Conservation (phyloP, 345 rosid genomes). For the Angophora floribunda region DNA sequence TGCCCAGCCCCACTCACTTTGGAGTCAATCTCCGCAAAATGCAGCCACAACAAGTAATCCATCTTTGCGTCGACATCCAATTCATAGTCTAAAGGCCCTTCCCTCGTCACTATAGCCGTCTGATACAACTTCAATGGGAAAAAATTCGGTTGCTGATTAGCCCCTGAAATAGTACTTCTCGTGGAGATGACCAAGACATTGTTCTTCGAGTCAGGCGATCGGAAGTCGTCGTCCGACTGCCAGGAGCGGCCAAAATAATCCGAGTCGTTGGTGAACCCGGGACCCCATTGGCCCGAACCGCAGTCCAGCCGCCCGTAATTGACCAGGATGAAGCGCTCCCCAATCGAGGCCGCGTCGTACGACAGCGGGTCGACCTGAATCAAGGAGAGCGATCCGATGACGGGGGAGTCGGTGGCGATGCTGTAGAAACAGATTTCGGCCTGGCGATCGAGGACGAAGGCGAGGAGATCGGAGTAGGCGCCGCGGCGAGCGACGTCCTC, state of each 20-base stretch:
- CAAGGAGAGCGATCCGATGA: slow-evolving; percentile 69
- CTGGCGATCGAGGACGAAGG: slow-evolving; percentile 59
- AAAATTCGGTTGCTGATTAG: slow-evolving; percentile 62
- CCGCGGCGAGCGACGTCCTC: slow-evolving; percentile 59
- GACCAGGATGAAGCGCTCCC: slow-evolving; percentile 43
- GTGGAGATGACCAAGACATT: slow-evolving; percentile 25
- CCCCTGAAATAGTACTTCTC: slow-evolving; percentile 21
- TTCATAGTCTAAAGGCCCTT: slow-evolving; percentile 41
- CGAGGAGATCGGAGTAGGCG: slow-evolving; percentile 89
- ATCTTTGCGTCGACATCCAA: slow-evolving; percentile 73
- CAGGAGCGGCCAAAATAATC: slow-evolving; percentile 83
- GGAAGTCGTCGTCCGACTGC: slow-evolving; percentile 58
- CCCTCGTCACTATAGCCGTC: slow-evolving; percentile 35
- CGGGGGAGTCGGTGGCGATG: slow-evolving; percentile 89
- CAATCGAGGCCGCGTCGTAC: slow-evolving; percentile 36
- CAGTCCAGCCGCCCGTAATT: slow-evolving; percentile 82
- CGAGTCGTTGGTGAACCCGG: slow-evolving; percentile 73
- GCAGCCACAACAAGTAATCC: slow-evolving; percentile 90
- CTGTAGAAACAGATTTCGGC: slow-evolving; percentile 87
- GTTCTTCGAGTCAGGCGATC: slow-evolving; percentile 1
- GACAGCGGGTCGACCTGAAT: slow-evolving; percentile 65
- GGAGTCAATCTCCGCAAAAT: slow-evolving; percentile 88
- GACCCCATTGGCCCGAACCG: slow-evolving; percentile 84
- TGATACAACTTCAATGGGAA: slow-evolving; percentile 90
- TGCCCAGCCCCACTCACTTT: slow-evolving; percentile 42